Evolutionary conservation across 208 protist species (phyloP), one percentile per base, ranked within the genome.

Genomic region (Trypanosoma vivax): DNA sequence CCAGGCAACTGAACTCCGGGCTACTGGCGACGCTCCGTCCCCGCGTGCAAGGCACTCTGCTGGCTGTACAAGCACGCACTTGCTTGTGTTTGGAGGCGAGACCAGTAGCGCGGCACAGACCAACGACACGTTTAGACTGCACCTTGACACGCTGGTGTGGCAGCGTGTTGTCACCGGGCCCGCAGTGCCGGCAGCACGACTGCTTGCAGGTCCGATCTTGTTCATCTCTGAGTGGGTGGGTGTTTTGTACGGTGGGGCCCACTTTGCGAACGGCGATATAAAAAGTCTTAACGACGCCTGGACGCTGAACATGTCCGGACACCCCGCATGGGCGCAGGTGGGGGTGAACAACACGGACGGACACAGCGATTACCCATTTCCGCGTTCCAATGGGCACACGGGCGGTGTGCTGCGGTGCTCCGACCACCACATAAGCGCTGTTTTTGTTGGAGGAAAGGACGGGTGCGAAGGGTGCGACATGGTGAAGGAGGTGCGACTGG

Each of bases 361-460:
- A 5, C 34, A 11, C 6, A 19, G 16, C n/a, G 29, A 27, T 29
- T 40, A n/a, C 11, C 1, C 47, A 1, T 58, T 74, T 27, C 62
- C 70, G 1, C 50, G 43, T 14, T 76, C 73, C 4, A 76, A 80
- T 56, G 73, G 68, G 4, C 73, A 76, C 41, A 58, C 42, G 14
- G 70, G 65, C 19, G 66, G 59, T 25, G 46, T 67, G 41, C 21
- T 69, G 1, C 24, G 24, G 3, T 14, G 18, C 2, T 13, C 7
- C 35, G 21, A 47, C 3, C 30, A 24, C 9, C 21, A 13, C 5
- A 29, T 41, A 49, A 33, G 46, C 19, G 73, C 60, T 0, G 51
- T 76, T 14, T 88, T 88, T 68, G 50, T 84, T 10, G 80, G 76
- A 24, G 80, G 80, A 29, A 88, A 88, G 47, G 69, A 88, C 47